Evolutionary conservation across 768 basidiomycete genomes (phyloP), one percentile per base, ranked within the genome.

Genomic region (Plicaturopsis crispa): DNA sequence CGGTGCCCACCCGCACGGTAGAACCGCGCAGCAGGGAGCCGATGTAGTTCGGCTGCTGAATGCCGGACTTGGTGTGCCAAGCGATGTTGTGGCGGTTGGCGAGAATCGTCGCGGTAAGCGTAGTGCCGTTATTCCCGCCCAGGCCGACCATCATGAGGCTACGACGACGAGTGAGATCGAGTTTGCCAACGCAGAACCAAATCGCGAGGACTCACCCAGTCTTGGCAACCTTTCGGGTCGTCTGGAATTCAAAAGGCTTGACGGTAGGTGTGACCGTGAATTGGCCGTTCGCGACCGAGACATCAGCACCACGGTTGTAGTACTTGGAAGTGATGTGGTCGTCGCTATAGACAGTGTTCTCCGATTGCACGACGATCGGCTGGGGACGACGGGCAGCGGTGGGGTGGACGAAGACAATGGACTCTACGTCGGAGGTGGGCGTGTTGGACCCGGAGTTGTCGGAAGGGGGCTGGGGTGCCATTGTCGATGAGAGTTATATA

Each of bases 71-170:
- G 63, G 92, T 98, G 64, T 79, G 77, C 96, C 94, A 99, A 43
- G 72, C 64, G 60, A 98, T 90, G 61, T 86, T 80, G 70, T 98
- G 85, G 49, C 80, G 81, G 72, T 98, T 98, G 52, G 96, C 96
- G 50, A 96, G 77, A 57, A 97, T 80, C 44, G 93, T 96, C 10
- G 96, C 93, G 46, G 80, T 83, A 34, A 98, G 73, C 19, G 94
- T 98, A 34, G 85, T 75, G 36, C 94, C 96, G 55, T 99, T 99
- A 75, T 99, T 99, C 37, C 96, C 94, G 41, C 94, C 94, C 42
- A 92, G 65, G 43, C 96, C 96, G 50, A 98, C 83, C 77, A 99
- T 84, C 86, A 99, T 84, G 47, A 99, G 73, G 39, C 94, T 97
- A 44, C 26, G 14, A 28, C 26, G 26, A 28, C 14, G 23, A 31